phyloP scores from a whole-genome alignment of 371 early-diverging fungal genomes.

The Mortierella sp. region DNA sequence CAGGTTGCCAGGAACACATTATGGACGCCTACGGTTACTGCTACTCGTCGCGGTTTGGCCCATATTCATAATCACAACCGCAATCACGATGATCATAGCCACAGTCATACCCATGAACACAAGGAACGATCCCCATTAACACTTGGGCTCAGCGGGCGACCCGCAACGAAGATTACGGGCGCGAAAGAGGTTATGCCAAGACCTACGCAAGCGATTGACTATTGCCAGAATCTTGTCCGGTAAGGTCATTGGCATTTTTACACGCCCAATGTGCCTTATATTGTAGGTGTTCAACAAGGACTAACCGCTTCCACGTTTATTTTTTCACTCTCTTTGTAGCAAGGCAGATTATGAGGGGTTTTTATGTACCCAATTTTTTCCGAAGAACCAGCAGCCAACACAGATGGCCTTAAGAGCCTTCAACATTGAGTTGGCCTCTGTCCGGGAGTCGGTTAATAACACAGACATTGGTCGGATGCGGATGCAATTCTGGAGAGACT shows the following conservation, averaged over 20 bases:
- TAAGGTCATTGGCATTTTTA: not conserved
- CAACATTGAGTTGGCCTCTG: conserved; percentile 86
- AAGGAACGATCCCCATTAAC: conserved; percentile 42
- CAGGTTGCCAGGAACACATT: not conserved
- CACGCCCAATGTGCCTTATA: no score
- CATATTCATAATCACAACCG: conserved; percentile 48
- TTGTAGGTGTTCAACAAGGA: not conserved
- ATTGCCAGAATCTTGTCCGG: conserved; percentile 53
- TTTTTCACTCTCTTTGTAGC: not conserved
- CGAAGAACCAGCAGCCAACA: conserved; percentile 37
- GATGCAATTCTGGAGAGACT: conserved; percentile 86
- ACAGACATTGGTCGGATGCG: conserved; percentile 81
- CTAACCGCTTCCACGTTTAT: not conserved
- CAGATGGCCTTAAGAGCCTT: conserved; percentile 83
- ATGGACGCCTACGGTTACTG: conserved; percentile 1
- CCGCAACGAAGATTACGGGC: not conserved
- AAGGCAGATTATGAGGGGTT: conserved; percentile 54
- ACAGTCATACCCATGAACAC: conserved; percentile 10
- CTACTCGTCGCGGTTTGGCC: conserved; percentile 16
- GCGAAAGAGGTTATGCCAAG: conserved; percentile 19
- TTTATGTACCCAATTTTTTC: conserved; percentile 50
- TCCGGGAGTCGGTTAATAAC: conserved; percentile 80
- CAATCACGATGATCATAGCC: conserved; percentile 32
- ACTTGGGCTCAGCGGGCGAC: conserved; percentile 10
- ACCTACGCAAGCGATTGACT: conserved; percentile 36